Percentiles rank a stretch among this genome's conserved stretches.
phyloP scores from a whole-genome alignment of 2,329 filamentous ascomycete genomes.

The Alternaria sp. region DNA sequence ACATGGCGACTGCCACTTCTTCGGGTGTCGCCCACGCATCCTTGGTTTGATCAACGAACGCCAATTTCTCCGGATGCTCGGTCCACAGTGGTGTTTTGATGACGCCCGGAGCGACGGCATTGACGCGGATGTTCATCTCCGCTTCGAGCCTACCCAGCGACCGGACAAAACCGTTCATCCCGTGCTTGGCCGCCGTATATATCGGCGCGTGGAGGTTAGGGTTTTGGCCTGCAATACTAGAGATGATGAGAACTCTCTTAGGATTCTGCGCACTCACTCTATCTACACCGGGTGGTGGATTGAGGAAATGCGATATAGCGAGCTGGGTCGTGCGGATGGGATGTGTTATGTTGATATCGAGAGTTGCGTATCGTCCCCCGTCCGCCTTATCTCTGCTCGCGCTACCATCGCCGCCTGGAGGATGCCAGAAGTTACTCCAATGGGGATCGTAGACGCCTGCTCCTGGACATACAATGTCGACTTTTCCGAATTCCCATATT shows the following conservation, averaged over 20 bases:
- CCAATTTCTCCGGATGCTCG: conserved; percentile 66
- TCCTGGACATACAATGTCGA: conserved; percentile 58
- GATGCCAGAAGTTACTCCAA: conserved; percentile 58
- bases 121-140: conserved; percentile 61
- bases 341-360: conserved; percentile 58
- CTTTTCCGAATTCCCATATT: conserved; percentile 37
- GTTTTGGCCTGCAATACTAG: conserved; percentile 53
- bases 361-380: conserved; percentile 36
- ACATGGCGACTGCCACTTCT: conserved; percentile 65
- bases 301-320: conserved; percentile 54
- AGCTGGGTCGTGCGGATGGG: conserved; percentile 57
- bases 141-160: conserved; percentile 58
- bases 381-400: conserved; percentile 42
- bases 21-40: conserved; percentile 67
- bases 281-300: conserved; percentile 31
- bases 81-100: conserved; percentile 69
- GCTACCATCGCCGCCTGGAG: conserved; percentile 44
- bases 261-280: conserved; percentile 50
- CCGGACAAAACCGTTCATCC: conserved; percentile 57
- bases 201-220: conserved; percentile 44
- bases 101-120: conserved; percentile 65
- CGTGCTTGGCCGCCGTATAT: conserved; percentile 56
- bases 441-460: conserved; percentile 58
- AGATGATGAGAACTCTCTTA: conserved; percentile 55
- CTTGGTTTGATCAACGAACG: conserved; percentile 53